Percentiles rank a stretch among this genome's conserved stretches.
Conservation (phyloP, 2,329 filamentous ascomycete genomes). For the Chrysoporthe puriensis region DNA sequence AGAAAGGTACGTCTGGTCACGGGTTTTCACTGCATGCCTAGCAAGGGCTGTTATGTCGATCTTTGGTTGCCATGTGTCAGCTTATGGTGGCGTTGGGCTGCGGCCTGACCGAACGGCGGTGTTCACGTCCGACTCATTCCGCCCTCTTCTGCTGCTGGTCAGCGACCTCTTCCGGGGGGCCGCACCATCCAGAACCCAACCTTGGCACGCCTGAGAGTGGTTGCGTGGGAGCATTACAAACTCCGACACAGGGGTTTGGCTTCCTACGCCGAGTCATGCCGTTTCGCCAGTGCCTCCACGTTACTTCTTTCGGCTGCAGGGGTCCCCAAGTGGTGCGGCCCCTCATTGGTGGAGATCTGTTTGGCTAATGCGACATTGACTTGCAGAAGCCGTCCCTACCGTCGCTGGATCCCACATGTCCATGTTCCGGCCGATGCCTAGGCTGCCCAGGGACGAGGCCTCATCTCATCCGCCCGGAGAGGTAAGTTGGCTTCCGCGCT, state of each 20-base stretch:
- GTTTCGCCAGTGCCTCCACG: slow-evolving; percentile 18
- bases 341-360: slow-evolving; percentile 34
- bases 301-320: slow-evolving; percentile 25
- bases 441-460: slow-evolving; percentile 60
- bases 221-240: background rate
- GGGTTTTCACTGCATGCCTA: background rate
- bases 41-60: background rate
- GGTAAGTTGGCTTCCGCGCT: slow-evolving; percentile 34
- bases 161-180: slow-evolving; percentile 4
- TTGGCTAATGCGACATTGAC: slow-evolving; percentile 41
- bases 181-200: slow-evolving; percentile 11
- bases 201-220: slow-evolving; percentile 1
- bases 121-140: slow-evolving; percentile 12
- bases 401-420: slow-evolving; percentile 98
- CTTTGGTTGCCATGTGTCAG: background rate
- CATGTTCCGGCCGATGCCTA: slow-evolving; percentile 80
- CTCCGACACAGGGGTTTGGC: background rate
- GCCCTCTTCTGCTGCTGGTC: slow-evolving; percentile 9
- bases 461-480: slow-evolving; percentile 46
- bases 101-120: slow-evolving; percentile 8
- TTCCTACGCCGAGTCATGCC: slow-evolving; percentile 24
- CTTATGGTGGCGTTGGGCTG: slow-evolving; percentile 6
- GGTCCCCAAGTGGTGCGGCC: slow-evolving; percentile 5
- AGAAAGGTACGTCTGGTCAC: slow-evolving; percentile 67
- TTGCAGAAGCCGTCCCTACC: slow-evolving; percentile 69